These are phyloP conservation scores for Coriaria nepalensis DNA, from an alignment of 306 rosid genomes.

Conservation along the genomic window DNA sequence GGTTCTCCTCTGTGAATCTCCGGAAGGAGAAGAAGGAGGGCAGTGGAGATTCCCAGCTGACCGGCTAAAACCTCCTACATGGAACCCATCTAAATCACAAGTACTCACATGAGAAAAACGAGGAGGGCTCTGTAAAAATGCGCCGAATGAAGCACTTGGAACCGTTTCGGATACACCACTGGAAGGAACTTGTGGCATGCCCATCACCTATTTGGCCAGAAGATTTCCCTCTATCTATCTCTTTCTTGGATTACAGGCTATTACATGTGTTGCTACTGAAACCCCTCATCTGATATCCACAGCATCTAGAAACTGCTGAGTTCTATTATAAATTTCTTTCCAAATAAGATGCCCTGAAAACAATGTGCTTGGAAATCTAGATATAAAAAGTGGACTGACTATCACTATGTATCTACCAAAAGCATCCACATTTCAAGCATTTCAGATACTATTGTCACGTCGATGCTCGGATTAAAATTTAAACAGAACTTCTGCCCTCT, in stretches of 20 bases:
- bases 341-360: too few species aligned
- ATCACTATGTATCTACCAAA: slow-evolving; percentile 38
- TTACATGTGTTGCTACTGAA: too few species aligned
- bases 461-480: slow-evolving; percentile 17
- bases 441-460: slow-evolving; percentile 28
- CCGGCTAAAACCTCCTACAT: slow-evolving; percentile 23
- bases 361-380: slow-evolving; percentile 5
- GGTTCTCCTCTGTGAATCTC: slow-evolving; percentile 36
- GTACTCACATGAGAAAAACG: slow-evolving; percentile 41
- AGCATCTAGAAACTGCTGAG: too few species aligned
- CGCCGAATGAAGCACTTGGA: slow-evolving; percentile 23
- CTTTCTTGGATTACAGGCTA: neutral
- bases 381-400: slow-evolving; percentile 16
- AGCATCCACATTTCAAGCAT: slow-evolving; percentile 36
- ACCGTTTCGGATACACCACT: slow-evolving; percentile 45
- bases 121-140: slow-evolving; percentile 43
- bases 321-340: too few species aligned
- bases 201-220: slow-evolving; percentile 35
- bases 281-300: too few species aligned
- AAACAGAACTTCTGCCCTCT: slow-evolving; percentile 42
- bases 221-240: slow-evolving; percentile 8
- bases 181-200: slow-evolving; percentile 66
- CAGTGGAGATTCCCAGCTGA: slow-evolving; percentile 14
- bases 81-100: slow-evolving; percentile 35
- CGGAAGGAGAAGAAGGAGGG: slow-evolving; percentile 36